phyloP scores from a whole-genome alignment of 306 rosid species.

The barrel medic (Medicago truncatula) region DNA sequence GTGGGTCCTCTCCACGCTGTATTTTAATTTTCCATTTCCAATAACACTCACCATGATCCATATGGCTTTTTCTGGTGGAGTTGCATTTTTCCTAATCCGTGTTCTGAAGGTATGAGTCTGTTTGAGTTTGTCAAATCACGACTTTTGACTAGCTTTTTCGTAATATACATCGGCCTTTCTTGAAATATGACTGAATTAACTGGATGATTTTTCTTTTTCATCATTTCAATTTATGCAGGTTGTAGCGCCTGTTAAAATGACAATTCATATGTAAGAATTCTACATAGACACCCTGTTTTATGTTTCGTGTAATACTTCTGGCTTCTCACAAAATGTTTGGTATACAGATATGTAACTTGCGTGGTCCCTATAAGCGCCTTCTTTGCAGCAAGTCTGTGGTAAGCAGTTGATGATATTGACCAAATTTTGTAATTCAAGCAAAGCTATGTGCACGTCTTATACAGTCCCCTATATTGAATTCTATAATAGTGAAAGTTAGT shows the following conservation, averaged over 20 bases:
- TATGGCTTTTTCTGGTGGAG: slow-evolving; percentile 65
- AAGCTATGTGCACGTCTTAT: slow-evolving; percentile 5
- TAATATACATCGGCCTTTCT: slow-evolving; percentile 28
- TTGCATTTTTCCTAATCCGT: slow-evolving; percentile 62
- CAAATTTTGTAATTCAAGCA: slow-evolving; percentile 34
- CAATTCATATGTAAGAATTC: slow-evolving; percentile 84
- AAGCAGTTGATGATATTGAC: slow-evolving; percentile 50
- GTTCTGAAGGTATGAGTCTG: slow-evolving; percentile 55
- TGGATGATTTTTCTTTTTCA: background rate
- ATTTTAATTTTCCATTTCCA: slow-evolving; percentile 68
- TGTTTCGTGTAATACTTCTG: slow-evolving; percentile 24
- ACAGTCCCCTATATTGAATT: slow-evolving; percentile 7
- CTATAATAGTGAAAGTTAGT: slow-evolving; percentile 6
- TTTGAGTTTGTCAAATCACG: slow-evolving; percentile 40
- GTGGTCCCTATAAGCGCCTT: slow-evolving; percentile 97
- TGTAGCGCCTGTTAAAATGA: slow-evolving; percentile 94
- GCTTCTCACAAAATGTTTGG: slow-evolving; percentile 40
- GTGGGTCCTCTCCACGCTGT: slow-evolving; percentile 64
- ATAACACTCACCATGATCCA: slow-evolving; percentile 72
- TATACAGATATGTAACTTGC: slow-evolving; percentile 89
- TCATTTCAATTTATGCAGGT: slow-evolving; percentile 68
- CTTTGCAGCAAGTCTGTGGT: slow-evolving; percentile 99
- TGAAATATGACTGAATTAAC: slow-evolving; percentile 30
- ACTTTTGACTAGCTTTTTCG: slow-evolving; percentile 26
- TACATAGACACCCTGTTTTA: slow-evolving; percentile 32